Evolutionary conservation across 129 eudicot genomes (phyloP).

Genomic region (Chrysanthemum makinoi): DNA sequence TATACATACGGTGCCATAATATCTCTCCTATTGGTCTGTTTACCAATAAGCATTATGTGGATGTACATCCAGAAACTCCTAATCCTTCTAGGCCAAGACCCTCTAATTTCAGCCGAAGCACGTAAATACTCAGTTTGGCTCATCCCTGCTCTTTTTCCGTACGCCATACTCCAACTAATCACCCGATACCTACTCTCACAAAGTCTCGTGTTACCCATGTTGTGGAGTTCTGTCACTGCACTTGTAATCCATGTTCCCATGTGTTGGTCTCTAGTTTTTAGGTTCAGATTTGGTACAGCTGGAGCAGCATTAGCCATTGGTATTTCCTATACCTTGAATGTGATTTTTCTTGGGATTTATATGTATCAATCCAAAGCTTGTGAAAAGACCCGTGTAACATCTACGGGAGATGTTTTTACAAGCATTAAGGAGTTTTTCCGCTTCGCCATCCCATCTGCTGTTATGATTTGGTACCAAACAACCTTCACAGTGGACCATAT

Average conservation of each 20-base stretch:
- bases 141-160: neutral
- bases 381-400: neutral
- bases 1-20: neutral
- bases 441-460: slow-evolving; percentile 12
- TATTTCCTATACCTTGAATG: neutral
- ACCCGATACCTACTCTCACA: slow-evolving; percentile 1
- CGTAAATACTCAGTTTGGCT: slow-evolving; percentile 5
- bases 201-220: slow-evolving; percentile 4
- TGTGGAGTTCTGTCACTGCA: neutral
- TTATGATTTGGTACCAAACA: neutral
- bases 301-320: slow-evolving; percentile 6
- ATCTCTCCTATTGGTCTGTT: neutral
- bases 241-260: neutral
- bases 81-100: slow-evolving; percentile 8
- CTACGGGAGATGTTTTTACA: neutral
- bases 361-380: slow-evolving; percentile 3
- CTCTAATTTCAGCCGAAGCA: slow-evolving; percentile 10
- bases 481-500: neutral
- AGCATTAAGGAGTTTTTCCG: neutral
- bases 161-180: slow-evolving; percentile 1
- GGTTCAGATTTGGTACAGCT: neutral
- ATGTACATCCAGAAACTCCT: neutral
- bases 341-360: neutral
- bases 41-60: slow-evolving; percentile 6
- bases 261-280: slow-evolving; percentile 8